These are phyloP conservation scores for Lasiodiplodia citricola DNA, from an alignment of 2,329 filamentous ascomycete genomes.

Conservation along the genomic window DNA sequence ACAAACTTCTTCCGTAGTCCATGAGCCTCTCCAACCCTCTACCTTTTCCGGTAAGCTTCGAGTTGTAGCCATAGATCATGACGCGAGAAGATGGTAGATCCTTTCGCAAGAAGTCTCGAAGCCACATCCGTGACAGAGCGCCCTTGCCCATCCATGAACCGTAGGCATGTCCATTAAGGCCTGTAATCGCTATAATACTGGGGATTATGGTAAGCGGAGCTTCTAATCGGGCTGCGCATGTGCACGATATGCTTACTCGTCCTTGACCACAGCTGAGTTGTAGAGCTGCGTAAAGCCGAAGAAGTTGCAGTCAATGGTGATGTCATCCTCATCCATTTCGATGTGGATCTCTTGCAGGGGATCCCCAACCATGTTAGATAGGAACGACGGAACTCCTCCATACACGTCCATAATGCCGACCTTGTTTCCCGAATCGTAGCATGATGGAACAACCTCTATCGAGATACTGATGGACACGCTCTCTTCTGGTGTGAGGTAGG, in stretches of 20 bases:
- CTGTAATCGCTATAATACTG: conserved; percentile 36
- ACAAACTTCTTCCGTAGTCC: conserved; percentile 27
- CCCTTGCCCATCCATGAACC: conserved; percentile 38
- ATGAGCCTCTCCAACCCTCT: conserved; percentile 33
- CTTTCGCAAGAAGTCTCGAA: conserved; percentile 38
- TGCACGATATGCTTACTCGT: neutral
- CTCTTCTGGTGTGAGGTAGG: neutral
- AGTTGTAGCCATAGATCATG: conserved; percentile 46
- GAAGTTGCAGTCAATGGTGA: conserved; percentile 34
- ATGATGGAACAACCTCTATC: neutral
- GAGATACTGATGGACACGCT: neutral
- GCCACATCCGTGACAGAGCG: conserved; percentile 35
- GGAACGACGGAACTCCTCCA: neutral
- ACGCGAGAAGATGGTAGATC: conserved; percentile 33
- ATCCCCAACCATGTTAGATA: neutral
- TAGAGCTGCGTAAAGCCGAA: conserved; percentile 36
- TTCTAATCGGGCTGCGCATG: too few species aligned
- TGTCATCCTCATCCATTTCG: conserved; percentile 29
- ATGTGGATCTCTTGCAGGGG: conserved; percentile 25
- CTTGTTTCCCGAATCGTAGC: neutral
- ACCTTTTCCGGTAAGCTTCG: conserved; percentile 35
- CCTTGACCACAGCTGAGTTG: neutral
- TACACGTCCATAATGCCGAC: neutral
- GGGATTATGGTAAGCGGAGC: neutral
- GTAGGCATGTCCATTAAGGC: conserved; percentile 40